Base-by-base conservation (phyloP, 2,329 filamentous ascomycete species). In the Harringtonia aguacate region DNA sequence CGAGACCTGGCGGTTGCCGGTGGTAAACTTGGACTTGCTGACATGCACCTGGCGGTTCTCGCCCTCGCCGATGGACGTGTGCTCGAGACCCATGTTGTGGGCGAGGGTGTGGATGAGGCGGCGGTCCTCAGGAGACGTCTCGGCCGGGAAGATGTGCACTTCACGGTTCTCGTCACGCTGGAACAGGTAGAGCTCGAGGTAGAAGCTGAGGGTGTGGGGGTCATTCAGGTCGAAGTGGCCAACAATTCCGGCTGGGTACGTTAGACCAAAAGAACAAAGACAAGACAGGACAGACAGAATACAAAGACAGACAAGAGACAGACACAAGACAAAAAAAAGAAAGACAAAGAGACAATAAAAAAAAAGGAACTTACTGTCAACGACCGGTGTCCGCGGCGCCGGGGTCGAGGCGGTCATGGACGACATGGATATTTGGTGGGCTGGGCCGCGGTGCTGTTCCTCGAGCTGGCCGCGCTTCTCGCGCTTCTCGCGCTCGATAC, bases 401-500 rank as follows among this genome's bases (percentile, higher is more conserved):
- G 48, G 47, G 4, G 46, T 45, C 8, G 50, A 33, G 8, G 51
- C 48, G 3, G 47, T 39, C 29, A 94, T 71, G 8, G 87, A 92
- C 52, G 87, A 86, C 58, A 95, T 80, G 13, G 90, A 95, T 42
- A 81, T 79, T 63, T 95, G 89, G 44, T 82, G 85, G 92, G 86
- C 48, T 92, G 75, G 56, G 82, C 79, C 37, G 58, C 89, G 81
- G 63, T 98, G 92, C 63, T 98, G 92, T 64, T 98, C 92, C 63
- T 98, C 89, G 13, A 98, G 75, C 64, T 98, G 92, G 39, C 92
- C 92, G 42, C 92, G 81, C 54, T 92, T 85, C 67, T 97, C 90
- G 46, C 92, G 78, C 77, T 97, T 98, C 65, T 97, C 92, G 7
- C 92, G 78, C 63, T 98, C 92, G 53, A 98, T 97, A 34, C 92